These are phyloP conservation scores for Suaeda aralocaspica DNA, from an alignment of 148 eudicot genomes.

Conservation along the genomic window DNA sequence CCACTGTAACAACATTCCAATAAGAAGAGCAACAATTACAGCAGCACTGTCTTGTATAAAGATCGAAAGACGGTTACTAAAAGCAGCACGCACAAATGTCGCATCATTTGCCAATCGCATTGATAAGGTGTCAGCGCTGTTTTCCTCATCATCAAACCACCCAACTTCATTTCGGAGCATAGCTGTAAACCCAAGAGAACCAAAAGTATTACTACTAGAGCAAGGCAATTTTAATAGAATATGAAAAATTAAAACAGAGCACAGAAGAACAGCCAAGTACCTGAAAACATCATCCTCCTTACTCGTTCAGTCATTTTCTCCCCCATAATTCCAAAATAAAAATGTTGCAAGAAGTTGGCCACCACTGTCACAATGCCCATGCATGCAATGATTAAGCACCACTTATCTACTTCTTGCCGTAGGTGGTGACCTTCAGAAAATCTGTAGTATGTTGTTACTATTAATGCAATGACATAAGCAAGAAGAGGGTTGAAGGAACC, in stretches of 20 bases:
- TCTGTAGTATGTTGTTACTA: conserved; percentile 74
- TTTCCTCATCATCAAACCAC: conserved; percentile 98
- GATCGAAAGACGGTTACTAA: conserved; percentile 95
- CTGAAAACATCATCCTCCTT: conserved; percentile 99
- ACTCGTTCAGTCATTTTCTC: conserved; percentile 99
- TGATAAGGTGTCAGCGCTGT: conserved; percentile 90
- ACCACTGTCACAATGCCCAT: conserved; percentile 96
- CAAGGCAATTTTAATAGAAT: not conserved
- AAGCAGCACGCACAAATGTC: conserved; percentile 98
- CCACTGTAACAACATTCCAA: conserved; percentile 86
- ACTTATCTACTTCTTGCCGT: conserved; percentile 72
- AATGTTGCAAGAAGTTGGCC: conserved; percentile 96
- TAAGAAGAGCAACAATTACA: conserved; percentile 75
- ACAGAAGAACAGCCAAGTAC: conserved; percentile 29
- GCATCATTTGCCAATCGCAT: conserved; percentile 99
- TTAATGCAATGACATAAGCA: conserved; percentile 85
- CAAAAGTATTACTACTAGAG: conserved; percentile 14
- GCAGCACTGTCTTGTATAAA: conserved; percentile 97
- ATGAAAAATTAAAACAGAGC: not conserved
- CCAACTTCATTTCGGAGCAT: conserved; percentile 98
- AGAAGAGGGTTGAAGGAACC: conserved; percentile 97
- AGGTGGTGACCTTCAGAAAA: conserved; percentile 43
- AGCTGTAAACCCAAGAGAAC: conserved; percentile 41
- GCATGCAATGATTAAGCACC: conserved; percentile 92
- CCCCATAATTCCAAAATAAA: conserved; percentile 98